Conservation (phyloP, 305 asterid species). For the Fraxinus latifolia region DNA sequence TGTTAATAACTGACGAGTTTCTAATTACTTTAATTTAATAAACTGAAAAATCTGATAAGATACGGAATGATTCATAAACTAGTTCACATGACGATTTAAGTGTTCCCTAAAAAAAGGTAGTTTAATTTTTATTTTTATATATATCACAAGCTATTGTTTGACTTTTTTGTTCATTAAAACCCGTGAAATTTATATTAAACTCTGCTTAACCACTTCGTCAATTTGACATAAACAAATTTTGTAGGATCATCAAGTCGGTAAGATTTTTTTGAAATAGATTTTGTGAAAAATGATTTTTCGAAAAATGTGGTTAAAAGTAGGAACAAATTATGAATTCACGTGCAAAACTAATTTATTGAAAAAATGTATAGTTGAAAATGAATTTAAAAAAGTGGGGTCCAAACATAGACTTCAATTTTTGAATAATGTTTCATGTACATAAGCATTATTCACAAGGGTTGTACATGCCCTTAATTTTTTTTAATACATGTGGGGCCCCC, state of each 20-base stretch:
- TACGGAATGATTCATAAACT: neutral
- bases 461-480: no score
- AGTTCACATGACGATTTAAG: neutral
- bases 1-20: neutral
- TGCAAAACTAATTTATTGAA: neutral
- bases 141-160: conserved; percentile 1
- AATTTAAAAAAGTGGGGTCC: neutral
- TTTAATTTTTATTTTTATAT: neutral
- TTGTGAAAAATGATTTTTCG: neutral
- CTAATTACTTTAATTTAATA: neutral
- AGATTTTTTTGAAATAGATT: neutral
- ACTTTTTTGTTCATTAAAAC: neutral
- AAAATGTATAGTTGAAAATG: neutral
- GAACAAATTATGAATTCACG: neutral
- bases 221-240: neutral
- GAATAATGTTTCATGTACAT: no score
- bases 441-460: no score
- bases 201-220: neutral
- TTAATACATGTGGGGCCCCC: no score
- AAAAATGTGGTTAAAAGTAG: neutral
- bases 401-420: no score
- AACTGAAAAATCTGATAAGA: neutral
- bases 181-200: neutral
- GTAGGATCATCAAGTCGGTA: neutral
- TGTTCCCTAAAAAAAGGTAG: neutral